phyloP scores from a whole-genome alignment of 2,329 filamentous ascomycete genomes.

The Bipolaris zeicola region DNA sequence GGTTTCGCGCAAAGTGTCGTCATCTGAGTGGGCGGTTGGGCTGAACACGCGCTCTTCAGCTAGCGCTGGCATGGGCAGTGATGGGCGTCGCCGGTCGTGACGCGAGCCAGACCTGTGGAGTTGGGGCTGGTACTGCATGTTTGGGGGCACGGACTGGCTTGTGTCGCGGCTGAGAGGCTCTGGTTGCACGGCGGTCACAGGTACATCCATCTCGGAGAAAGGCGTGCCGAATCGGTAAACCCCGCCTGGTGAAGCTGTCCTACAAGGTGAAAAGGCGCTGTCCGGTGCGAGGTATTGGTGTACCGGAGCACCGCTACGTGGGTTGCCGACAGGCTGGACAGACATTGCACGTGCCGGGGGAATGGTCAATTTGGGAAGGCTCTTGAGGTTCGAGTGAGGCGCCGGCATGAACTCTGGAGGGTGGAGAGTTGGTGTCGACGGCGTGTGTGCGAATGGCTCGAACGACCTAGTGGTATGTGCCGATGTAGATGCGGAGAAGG shows the following conservation, averaged over 20 bases:
- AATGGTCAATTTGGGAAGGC: conserved; percentile 63
- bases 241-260: conserved; percentile 60
- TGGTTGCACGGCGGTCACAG: conserved; percentile 72
- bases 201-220: conserved; percentile 88
- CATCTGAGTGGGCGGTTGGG: conserved; percentile 42
- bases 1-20: conserved; percentile 41
- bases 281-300: conserved; percentile 40
- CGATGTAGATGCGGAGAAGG: conserved; percentile 46
- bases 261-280: conserved; percentile 54
- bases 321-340: conserved; percentile 37
- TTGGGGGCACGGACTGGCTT: conserved; percentile 90
- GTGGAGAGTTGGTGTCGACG: conserved; percentile 41
- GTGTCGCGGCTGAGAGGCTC: conserved; percentile 77
- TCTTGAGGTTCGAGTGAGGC: conserved; percentile 58
- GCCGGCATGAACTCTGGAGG: conserved; percentile 50
- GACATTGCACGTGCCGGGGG: conserved; percentile 52
- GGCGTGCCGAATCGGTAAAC: conserved; percentile 83
- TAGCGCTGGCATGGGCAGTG: conserved; percentile 72
- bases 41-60: conserved; percentile 65
- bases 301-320: conserved; percentile 32
- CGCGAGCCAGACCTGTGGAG: conserved; percentile 54
- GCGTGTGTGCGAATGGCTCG: conserved; percentile 27
- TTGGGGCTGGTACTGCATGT: conserved; percentile 77
- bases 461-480: conserved; percentile 41
- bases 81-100: conserved; percentile 64